A percentile compares a stretch with the other conserved stretches of the same genome.
Evolutionary conservation across 352 stramenopile species (phyloP).

Genomic region (Aphanomyces stellatus): DNA sequence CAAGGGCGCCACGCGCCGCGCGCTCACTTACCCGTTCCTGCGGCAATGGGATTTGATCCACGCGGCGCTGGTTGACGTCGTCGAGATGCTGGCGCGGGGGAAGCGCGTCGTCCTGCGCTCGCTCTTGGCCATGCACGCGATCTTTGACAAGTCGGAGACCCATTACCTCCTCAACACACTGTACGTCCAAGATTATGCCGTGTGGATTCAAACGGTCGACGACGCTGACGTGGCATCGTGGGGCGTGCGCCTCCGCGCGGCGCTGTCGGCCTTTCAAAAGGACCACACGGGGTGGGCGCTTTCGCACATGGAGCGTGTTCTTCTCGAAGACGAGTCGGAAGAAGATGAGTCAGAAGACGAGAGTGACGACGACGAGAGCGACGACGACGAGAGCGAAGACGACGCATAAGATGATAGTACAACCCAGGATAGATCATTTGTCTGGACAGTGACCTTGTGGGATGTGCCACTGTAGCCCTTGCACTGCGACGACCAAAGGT

Average conservation of each 20-base stretch:
- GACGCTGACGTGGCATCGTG: constrained; percentile 39
- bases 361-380: constrained; percentile 13
- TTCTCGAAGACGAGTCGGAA: constrained; percentile 30
- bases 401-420: too few relatives aligned
- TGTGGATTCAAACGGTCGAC: constrained; percentile 67
- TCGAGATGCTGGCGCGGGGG: constrained; percentile 73
- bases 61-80: constrained; percentile 76
- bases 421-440: too few relatives aligned
- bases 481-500: too few relatives aligned
- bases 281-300: constrained; percentile 65
- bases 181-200: constrained; percentile 92
- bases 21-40: constrained; percentile 94
- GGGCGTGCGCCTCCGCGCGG: constrained; percentile 27
- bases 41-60: constrained; percentile 84
- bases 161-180: constrained; percentile 96
- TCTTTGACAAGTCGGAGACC: constrained; percentile 92
- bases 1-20: constrained; percentile 70
- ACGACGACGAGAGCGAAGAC: constrained; percentile 24
- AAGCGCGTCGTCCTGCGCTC: constrained; percentile 85
- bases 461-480: too few relatives aligned
- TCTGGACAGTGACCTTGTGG: too few relatives aligned
- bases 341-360: constrained; percentile 18
- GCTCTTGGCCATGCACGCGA: constrained; percentile 85
- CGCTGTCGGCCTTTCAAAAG: constrained; percentile 45
- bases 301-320: constrained; percentile 56